Base-by-base conservation (phyloP, 495 filamentous ascomycete genomes). In the Hyphodiscus hymeniophilus region DNA sequence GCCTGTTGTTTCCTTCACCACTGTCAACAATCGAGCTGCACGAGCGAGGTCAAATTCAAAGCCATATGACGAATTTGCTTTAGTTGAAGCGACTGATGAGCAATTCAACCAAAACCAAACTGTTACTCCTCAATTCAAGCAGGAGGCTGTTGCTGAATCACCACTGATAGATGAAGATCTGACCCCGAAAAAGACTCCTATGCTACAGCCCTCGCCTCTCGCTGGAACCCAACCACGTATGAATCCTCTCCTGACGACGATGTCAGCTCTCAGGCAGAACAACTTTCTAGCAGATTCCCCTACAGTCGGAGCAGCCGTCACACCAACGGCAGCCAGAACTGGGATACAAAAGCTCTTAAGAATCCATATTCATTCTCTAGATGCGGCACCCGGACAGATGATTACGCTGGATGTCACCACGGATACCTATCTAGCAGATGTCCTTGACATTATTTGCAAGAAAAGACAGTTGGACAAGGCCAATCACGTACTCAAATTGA, bases 341-440 rank as follows among this genome's bases (percentile, higher is more conserved):
- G 92, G 89, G 15, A 76, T 87, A n/a, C 76, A 87, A 39, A 94
- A 90, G 68, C 84, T 89, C 4, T 59, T 98, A 17, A 82, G 84
- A 35, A 66, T 78, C 20, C 70, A 75, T 54, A 85, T 98, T 41
- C 83, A 90, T 50, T 91, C 87, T 58, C 76, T 82, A 18, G 89
- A 94, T 51, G 56, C 67, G 3, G 63, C 72, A 0, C 66, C 75
- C 1, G 75, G 73, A 7, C 75, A 78, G 47, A 78, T 78, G 73
- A 79, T 84, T 36, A 85, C 84, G 1, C 68, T 96, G 12, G 85
- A 89, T 56, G 86, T 90, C 17, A 90, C 87, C 3, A 90, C 88
- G 2, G 92, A 96, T 58, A 96, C 87, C 31, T 97, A 94, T 60
- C 80, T 98, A 22, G 89, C 88, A 12, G 92, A 98, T 63, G 81